Evolutionary conservation across 1,284 basidiomycete species (phyloP), one percentile per base, ranked within the genome.

Genomic region (Phellinidium pouzarii): DNA sequence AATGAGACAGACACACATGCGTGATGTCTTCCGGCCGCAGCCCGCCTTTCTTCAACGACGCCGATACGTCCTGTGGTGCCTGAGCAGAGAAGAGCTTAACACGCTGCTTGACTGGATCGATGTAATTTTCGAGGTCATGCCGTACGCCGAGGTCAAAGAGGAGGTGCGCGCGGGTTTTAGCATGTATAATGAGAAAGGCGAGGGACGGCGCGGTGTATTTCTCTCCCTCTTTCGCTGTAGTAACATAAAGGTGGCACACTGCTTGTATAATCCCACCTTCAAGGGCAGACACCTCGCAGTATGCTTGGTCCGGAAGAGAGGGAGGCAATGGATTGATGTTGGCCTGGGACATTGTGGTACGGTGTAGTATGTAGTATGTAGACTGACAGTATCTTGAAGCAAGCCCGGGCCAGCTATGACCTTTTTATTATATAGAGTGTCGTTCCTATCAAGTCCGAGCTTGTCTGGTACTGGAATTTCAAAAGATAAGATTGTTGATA

Each of bases 1-100:
- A 58, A 59, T 80, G 79, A 12, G 76, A 78, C 23, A 80, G 56
- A 71, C 26, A 81, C 67, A n/a, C 68, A 68, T 19, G 67, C 62
- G 44, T 36, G 48, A 79, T 68, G 17, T 73, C 66, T 4, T 63
- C 56, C 0, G 75, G 74, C 1, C 64, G 53, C 2, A 73, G 53
- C 1, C 76, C 76, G 25, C 78, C 79, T 48, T 74, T 75, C 3
- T 59, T 61, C 19, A 80, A 67, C 9, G 78, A 75, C 41, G 78
- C 74, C 0, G 65, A 65, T 7, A 74, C 77, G 53, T 73, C 71
- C 53, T 78, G 72, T 0, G 66, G 60, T 6, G 75, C 62, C 6
- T 61, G 56, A 23, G 70, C 60, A 8, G 64, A 62, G 41, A 66
- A 68, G 4, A 60, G 54, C 11, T 59, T 54, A 71, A 19, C 8